These are phyloP conservation scores for Tylopilus vinaceipallidus DNA, from an alignment of 768 basidiomycete genomes.

Conservation along the genomic window DNA sequence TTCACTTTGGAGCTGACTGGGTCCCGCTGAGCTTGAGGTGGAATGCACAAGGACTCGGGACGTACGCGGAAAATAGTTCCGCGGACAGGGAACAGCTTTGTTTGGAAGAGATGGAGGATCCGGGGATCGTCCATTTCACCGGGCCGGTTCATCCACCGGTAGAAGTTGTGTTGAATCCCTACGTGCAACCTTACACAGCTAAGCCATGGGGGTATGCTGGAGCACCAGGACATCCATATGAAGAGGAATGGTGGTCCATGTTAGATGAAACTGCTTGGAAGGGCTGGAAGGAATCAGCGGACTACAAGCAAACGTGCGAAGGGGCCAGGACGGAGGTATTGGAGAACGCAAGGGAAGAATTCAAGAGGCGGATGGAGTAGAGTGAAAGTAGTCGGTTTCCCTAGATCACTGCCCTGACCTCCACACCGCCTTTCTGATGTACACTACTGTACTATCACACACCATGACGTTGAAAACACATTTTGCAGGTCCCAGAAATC, in stretches of 20 bases:
- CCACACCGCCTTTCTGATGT: not conserved
- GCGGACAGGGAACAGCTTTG: conserved; percentile 35
- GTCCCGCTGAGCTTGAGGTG: conserved; percentile 40
- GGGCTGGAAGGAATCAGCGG: conserved; percentile 28
- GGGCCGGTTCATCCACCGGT: conserved; percentile 50
- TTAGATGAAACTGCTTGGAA: conserved; percentile 45
- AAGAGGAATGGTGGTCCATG: conserved; percentile 45
- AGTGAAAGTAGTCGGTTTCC: not conserved
- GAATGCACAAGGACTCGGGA: conserved; percentile 59
- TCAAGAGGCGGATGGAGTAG: conserved; percentile 6
- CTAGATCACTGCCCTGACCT: not conserved
- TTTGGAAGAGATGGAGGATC: conserved; percentile 38
- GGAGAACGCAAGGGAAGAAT: conserved; percentile 5
- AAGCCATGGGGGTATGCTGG: conserved; percentile 61
- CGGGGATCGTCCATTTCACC: conserved; percentile 55
- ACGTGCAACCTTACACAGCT: conserved; percentile 49
- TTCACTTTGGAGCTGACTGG: conserved; percentile 45
- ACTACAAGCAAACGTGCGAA: conserved; percentile 19
- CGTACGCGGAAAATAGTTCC: conserved; percentile 41
- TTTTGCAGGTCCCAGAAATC: not conserved
- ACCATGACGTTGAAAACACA: not conserved
- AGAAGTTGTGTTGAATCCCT: conserved; percentile 46
- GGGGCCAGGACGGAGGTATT: conserved; percentile 10
- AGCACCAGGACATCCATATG: conserved; percentile 49
- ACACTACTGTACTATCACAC: conserved; percentile 1